A percentile compares a stretch with the other conserved stretches of the same genome.
phyloP scores from a whole-genome alignment of 2,329 filamentous ascomycete genomes.

The Ilyonectria robusta region DNA sequence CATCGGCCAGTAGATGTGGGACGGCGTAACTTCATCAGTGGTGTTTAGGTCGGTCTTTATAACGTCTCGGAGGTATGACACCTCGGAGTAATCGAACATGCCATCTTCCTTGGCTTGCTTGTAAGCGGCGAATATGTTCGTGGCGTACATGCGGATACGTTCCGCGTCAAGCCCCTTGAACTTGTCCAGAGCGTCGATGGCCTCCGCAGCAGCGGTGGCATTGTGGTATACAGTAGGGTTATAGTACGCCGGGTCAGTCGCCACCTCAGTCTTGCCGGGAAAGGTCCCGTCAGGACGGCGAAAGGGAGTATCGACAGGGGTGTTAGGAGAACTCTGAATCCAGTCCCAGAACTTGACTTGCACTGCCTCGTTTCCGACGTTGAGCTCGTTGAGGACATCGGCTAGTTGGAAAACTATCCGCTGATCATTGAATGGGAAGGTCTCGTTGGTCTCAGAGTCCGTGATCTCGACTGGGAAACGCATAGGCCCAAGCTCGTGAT shows the following conservation, averaged over 20 bases:
- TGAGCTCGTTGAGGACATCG: slow-evolving; percentile 12
- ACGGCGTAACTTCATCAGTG: slow-evolving; percentile 53
- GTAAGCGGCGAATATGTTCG: slow-evolving; percentile 51
- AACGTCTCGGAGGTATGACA: slow-evolving; percentile 51
- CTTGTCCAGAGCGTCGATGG: slow-evolving; percentile 42
- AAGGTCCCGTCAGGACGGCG: slow-evolving; percentile 48
- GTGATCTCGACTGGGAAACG: slow-evolving; percentile 11
- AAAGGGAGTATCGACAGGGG: slow-evolving; percentile 47
- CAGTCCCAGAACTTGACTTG: slow-evolving; percentile 74
- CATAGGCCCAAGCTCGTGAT: slow-evolving; percentile 17
- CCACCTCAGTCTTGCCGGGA: slow-evolving; percentile 43
- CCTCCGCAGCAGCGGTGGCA: slow-evolving; percentile 42
- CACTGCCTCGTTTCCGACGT: slow-evolving; percentile 58
- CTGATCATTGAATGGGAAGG: slow-evolving; percentile 9
- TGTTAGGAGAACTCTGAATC: slow-evolving; percentile 64
- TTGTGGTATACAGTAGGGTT: slow-evolving; percentile 40
- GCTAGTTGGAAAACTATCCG: slow-evolving; percentile 14
- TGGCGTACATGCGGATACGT: slow-evolving; percentile 40
- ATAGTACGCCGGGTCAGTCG: slow-evolving; percentile 38
- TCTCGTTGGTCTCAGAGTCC: slow-evolving; percentile 14
- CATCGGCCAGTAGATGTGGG: slow-evolving; percentile 45
- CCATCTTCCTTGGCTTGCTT: slow-evolving; percentile 48
- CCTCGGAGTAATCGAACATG: slow-evolving; percentile 50
- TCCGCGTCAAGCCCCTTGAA: slow-evolving; percentile 44
- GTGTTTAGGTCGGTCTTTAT: slow-evolving; percentile 54